These are phyloP conservation scores for Teratosphaeria epicoccoides DNA, from an alignment of 2,329 filamentous ascomycete species.

Conservation along the genomic window DNA sequence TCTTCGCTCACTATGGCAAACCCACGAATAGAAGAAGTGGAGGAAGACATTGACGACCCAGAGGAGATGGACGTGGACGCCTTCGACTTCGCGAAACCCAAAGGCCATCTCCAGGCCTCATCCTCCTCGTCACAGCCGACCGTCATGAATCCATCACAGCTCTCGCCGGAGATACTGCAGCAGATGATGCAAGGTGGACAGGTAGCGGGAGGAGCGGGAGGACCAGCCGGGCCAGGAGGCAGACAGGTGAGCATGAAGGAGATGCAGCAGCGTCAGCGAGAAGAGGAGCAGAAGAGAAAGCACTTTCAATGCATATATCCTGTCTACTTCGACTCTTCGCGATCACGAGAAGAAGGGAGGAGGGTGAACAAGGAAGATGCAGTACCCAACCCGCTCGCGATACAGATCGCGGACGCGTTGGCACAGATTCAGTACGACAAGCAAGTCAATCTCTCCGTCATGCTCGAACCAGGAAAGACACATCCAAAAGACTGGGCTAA, in stretches of 20 bases:
- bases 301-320: conserved; percentile 87
- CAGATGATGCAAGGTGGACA: conserved; percentile 9
- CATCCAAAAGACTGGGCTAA: conserved; percentile 98
- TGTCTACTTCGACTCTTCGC: conserved; percentile 77
- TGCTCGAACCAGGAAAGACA: conserved; percentile 82
- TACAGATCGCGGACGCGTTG: conserved; percentile 81
- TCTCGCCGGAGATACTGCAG: conserved; percentile 16
- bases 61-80: conserved; percentile 76
- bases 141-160: conserved; percentile 11
- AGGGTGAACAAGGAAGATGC: conserved; percentile 64
- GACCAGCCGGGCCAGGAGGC: conserved; percentile 13
- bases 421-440: conserved; percentile 42
- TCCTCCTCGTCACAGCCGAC: conserved; percentile 14
- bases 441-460: conserved; percentile 48
- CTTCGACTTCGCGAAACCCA: conserved; percentile 34
- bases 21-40: conserved; percentile 83
- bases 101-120: conserved; percentile 13
- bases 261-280: conserved; percentile 27
- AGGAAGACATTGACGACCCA: conserved; percentile 60
- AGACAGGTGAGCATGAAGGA: conserved; percentile 26
- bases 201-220: neutral
- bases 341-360: conserved; percentile 67
- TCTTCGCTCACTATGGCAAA: conserved; percentile 55
- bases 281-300: conserved; percentile 50
- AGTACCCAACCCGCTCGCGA: conserved; percentile 74